Conservation (phyloP, 352 stramenopile genomes). For the Phytophthora fragariae region DNA sequence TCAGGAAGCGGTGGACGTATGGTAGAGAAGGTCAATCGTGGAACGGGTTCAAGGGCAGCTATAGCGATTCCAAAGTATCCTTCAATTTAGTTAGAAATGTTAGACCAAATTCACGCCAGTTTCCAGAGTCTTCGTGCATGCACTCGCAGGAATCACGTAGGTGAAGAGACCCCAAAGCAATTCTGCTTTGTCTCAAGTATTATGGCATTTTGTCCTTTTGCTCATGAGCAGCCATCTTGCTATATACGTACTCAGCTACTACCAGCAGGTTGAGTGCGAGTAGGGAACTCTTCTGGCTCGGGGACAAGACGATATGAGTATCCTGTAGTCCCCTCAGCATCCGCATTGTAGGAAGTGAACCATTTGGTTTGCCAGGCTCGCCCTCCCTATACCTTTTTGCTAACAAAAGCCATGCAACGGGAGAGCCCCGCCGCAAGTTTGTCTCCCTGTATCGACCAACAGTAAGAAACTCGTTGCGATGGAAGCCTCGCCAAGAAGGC, state of each 20-base stretch:
- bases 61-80: not conserved
- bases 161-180: not conserved
- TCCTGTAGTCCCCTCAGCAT: slow-evolving; percentile 8
- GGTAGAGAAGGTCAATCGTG: not conserved
- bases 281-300: slow-evolving; percentile 37
- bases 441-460: slow-evolving; percentile 8
- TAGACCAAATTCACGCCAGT: not conserved
- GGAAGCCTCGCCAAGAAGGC: slow-evolving; percentile 21
- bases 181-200: not conserved
- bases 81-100: not conserved
- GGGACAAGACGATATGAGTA: slow-evolving; percentile 33
- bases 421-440: slow-evolving; percentile 8
- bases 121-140: not conserved
- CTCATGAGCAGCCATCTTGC: not conserved
- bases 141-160: not conserved
- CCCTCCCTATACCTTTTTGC: slow-evolving; percentile 31
- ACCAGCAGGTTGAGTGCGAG: slow-evolving; percentile 19
- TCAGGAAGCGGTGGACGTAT: not conserved
- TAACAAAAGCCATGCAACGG: slow-evolving; percentile 13
- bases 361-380: slow-evolving; percentile 29
- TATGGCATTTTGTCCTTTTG: not conserved
- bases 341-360: slow-evolving; percentile 22
- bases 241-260: not conserved
- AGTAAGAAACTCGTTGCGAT: slow-evolving; percentile 37
- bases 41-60: not conserved